Percentiles rank a stretch among this genome's conserved stretches.
These are phyloP conservation scores for Myriosclerotinia scirpicola DNA, from an alignment of 2,329 filamentous ascomycete genomes.

Conservation along the genomic window DNA sequence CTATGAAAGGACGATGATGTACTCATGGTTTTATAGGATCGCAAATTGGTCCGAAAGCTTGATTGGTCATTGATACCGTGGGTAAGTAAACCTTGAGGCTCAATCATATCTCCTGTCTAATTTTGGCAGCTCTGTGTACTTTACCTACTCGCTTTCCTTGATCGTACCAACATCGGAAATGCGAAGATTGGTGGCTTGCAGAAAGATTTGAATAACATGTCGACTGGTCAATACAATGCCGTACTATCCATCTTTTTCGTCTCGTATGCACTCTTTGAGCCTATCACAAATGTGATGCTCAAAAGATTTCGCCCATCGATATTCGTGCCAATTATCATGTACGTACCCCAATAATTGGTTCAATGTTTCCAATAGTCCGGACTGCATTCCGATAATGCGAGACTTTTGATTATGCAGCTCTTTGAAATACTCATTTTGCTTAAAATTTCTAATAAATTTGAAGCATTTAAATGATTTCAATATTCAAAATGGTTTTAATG, in stretches of 20 bases:
- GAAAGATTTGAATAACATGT: slow-evolving; percentile 58
- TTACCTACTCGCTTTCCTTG: slow-evolving; percentile 73
- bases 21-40: slow-evolving; percentile 50
- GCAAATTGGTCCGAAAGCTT: slow-evolving; percentile 60
- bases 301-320: slow-evolving; percentile 72
- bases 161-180: slow-evolving; percentile 78
- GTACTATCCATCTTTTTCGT: slow-evolving; percentile 84
- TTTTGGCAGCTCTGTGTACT: slow-evolving; percentile 61
- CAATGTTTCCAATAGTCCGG: too few relatives aligned
- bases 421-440: too few relatives aligned
- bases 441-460: too few relatives aligned
- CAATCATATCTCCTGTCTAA: slow-evolving; percentile 24
- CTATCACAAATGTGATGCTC: slow-evolving; percentile 70
- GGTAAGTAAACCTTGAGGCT: slow-evolving; percentile 36
- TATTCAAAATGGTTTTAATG: too few relatives aligned
- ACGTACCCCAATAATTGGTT: slow-evolving; percentile 40
- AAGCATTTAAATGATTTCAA: too few relatives aligned
- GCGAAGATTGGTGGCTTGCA: slow-evolving; percentile 64
- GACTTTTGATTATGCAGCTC: too few relatives aligned
- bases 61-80: slow-evolving; percentile 63
- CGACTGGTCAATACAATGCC: slow-evolving; percentile 66
- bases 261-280: slow-evolving; percentile 77
- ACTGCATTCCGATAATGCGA: too few relatives aligned
- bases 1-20: not conserved
- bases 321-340: slow-evolving; percentile 82